Evolutionary conservation across 78 protist genomes (phyloP).

Genomic region (Dictyostelium citrinum): DNA sequence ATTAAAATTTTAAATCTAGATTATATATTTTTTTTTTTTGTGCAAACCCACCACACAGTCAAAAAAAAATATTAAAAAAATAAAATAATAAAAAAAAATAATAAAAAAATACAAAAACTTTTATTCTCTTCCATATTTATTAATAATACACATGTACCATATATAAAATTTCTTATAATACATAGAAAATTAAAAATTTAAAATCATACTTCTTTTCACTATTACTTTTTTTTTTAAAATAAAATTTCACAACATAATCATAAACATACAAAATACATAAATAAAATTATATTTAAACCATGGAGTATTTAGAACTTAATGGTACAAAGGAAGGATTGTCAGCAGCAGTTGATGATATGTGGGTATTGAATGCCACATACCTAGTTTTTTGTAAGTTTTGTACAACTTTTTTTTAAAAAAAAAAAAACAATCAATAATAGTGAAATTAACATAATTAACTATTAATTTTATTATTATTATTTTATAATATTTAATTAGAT

Average conservation of each 20-base stretch:
- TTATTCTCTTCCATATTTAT: background rate
- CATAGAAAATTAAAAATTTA: background rate
- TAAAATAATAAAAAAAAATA: too few species aligned
- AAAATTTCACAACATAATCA: background rate
- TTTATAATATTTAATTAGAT: background rate
- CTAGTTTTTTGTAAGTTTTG: slow-evolving; percentile 44
- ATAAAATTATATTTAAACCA: background rate
- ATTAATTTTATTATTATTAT: background rate
- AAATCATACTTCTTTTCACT: background rate
- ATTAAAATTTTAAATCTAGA: background rate
- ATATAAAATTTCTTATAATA: background rate
- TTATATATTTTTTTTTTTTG: background rate
- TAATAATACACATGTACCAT: background rate
- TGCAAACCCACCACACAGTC: background rate
- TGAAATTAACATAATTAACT: background rate
- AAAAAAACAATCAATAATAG: too few species aligned
- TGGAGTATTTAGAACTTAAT: slow-evolving; percentile 60
- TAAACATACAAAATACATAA: background rate
- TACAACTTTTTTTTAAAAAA: too few species aligned
- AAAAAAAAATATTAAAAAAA: background rate
- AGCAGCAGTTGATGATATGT: slow-evolving; percentile 64
- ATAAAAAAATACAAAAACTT: background rate
- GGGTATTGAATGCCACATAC: slow-evolving; percentile 71
- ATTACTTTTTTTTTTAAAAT: too few species aligned
- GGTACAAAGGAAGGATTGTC: slow-evolving; percentile 25